Conservation (phyloP, 176 grass and related monocot genomes). For the Aegilops longissima region DNA sequence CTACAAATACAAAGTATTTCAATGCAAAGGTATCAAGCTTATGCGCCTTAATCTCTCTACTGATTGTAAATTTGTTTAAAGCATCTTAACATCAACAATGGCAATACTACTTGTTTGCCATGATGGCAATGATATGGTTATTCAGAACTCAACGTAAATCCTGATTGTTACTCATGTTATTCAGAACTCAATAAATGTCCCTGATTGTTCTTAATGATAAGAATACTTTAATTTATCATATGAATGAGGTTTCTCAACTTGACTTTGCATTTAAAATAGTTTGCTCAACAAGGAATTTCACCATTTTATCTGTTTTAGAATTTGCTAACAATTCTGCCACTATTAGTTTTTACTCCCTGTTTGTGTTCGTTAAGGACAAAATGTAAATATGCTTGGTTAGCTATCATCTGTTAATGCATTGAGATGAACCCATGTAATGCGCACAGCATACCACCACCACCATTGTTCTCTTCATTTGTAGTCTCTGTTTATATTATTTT, state of each 20-base stretch:
- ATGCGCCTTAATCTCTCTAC: background rate
- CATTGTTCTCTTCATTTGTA: conserved; percentile 1
- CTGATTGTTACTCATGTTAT: background rate
- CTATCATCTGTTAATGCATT: conserved; percentile 10
- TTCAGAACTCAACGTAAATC: conserved; percentile 6
- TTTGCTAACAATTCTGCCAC: background rate
- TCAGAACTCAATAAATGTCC: conserved; percentile 7
- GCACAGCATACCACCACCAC: background rate
- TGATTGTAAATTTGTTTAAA: background rate
- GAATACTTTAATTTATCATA: conserved; percentile 9
- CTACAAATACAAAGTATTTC: conserved; percentile 47
- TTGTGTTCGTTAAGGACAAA: background rate
- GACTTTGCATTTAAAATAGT: conserved; percentile 24
- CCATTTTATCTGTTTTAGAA: conserved; percentile 18
- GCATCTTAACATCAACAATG: conserved; percentile 18
- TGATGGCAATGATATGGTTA: background rate
- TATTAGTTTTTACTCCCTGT: background rate
- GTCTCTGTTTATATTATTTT: background rate
- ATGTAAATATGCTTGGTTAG: background rate
- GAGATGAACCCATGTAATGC: background rate
- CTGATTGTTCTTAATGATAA: conserved; percentile 9
- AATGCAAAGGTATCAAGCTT: conserved; percentile 52
- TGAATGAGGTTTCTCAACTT: background rate
- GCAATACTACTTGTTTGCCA: background rate
- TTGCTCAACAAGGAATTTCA: background rate